These are phyloP conservation scores for Pugionium cornutum DNA, from an alignment of 345 rosid species.

Conservation along the genomic window DNA sequence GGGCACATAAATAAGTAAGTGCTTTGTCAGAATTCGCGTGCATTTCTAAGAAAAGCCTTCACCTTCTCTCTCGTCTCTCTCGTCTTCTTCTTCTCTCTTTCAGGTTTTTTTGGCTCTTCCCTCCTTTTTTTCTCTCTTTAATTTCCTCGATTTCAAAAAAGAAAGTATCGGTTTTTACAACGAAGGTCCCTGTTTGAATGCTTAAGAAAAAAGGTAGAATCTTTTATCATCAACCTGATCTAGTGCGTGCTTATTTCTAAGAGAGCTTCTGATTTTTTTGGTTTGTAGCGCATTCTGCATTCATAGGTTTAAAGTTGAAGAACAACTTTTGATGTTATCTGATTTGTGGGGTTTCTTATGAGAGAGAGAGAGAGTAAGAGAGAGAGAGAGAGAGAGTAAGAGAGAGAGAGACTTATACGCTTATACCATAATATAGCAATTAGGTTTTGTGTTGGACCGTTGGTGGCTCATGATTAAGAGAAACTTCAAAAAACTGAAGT, in stretches of 20 bases:
- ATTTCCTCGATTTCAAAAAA: background rate
- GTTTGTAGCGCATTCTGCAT: conserved; percentile 28
- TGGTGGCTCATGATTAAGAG: conserved; percentile 14
- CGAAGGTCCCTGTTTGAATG: conserved; percentile 38
- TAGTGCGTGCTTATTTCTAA: conserved; percentile 18
- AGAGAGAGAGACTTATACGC: background rate
- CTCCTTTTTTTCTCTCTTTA: background rate
- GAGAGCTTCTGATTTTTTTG: conserved; percentile 12
- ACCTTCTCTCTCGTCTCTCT: background rate
- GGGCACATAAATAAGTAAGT: conserved; percentile 31
- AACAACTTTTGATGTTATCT: conserved; percentile 48
- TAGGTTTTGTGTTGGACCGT: background rate
- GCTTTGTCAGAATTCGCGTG: conserved; percentile 49
- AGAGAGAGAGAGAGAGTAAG: background rate
- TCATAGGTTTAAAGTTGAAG: conserved; percentile 45
- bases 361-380: background rate
- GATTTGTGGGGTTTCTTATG: conserved; percentile 41
- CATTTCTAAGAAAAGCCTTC: conserved; percentile 13
- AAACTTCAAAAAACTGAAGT: conserved; percentile 17
- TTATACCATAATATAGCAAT: conserved; percentile 12
- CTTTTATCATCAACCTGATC: conserved; percentile 35
- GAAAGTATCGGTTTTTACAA: conserved; percentile 22
- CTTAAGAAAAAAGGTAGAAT: conserved; percentile 3
- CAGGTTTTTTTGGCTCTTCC: background rate
- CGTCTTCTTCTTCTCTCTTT: background rate